A percentile compares a stretch with the other conserved stretches of the same genome.
phyloP scores from a whole-genome alignment of 2,329 filamentous ascomycete genomes.

The Pseudogymnoascus sp. region DNA sequence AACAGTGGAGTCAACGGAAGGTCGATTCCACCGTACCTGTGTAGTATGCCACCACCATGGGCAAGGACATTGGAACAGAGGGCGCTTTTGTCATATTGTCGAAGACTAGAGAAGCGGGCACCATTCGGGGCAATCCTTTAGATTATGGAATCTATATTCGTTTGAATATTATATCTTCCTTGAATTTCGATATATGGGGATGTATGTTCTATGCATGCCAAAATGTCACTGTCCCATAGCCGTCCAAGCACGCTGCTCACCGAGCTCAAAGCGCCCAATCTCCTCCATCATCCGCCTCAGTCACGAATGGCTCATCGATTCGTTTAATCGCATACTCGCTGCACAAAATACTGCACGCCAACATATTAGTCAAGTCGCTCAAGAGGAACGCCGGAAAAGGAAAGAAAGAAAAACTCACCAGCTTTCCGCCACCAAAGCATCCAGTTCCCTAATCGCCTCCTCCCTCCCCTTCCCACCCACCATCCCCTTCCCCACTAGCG shows the following conservation, averaged over 20 bases:
- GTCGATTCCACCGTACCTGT: background rate
- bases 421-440: constrained; percentile 80
- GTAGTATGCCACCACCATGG: too few relatives aligned
- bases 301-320: constrained; percentile 88
- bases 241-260: background rate
- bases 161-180: background rate
- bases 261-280: constrained; percentile 64
- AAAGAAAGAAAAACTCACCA: constrained; percentile 55
- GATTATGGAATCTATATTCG: background rate
- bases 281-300: constrained; percentile 58
- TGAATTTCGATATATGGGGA: background rate
- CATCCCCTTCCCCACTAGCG: constrained; percentile 68
- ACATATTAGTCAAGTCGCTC: constrained; percentile 21
- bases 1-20: background rate
- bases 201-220: background rate
- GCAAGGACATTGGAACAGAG: too few relatives aligned
- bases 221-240: background rate
- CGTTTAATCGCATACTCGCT: constrained; percentile 91
- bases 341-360: constrained; percentile 66
- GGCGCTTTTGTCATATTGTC: too few relatives aligned
- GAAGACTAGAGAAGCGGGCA: too few relatives aligned
- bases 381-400: background rate
- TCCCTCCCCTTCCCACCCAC: constrained; percentile 65
- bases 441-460: constrained; percentile 76
- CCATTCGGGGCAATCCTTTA: too few relatives aligned